Evolutionary conservation across 345 rosid species (phyloP), one percentile per base, ranked within the genome.

Genomic region (Arabidopsis suecica): DNA sequence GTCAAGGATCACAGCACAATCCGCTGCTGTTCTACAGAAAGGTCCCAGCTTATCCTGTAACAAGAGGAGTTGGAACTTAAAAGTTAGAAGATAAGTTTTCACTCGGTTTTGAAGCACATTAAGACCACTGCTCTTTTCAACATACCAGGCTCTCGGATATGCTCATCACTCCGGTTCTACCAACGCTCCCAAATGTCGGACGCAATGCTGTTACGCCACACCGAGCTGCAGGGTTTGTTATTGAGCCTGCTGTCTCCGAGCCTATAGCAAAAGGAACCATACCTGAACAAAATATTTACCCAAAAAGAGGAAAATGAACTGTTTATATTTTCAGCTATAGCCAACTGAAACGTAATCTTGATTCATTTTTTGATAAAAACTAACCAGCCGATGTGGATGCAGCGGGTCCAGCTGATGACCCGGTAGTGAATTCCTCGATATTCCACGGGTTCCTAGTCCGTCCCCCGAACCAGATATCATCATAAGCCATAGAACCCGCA

Each of bases 211-310:
- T 92, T 75, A 88, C 84, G 0, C 96, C 93, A 82, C 97, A 92
- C 44, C 89, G 84, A 58, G 91, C 83, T 65, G 91, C 92, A 53
- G 98, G 96, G 62, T 82, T 87, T 56, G 91, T 87, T 37, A 93
- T 84, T 60, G 98, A 93, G 42, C 98, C 97, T 58, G 93, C 92
- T 55, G 97, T 91, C 82, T 93, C 97, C 2, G 97, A 93, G 73
- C 97, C 98, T 84, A 93, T 88, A 49, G 98, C 93, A 86, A 93
- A 91, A 8, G 96, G 98, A 62, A 90, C 88, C 90, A 93, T 84
- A 49, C 96, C 94, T 86, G 66, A 37, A 23, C 40, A 30, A 11
- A 30, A 58, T 3, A 25, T n/a, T 9, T 13, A 37, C 59, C 47
- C 28, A 8, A 60, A 62, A 14, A 62, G 12, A 0, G 22, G 25